A percentile compares a stretch with the other conserved stretches of the same genome.
phyloP scores from a whole-genome alignment of 345 rosid species.

The Linum trigynum region DNA sequence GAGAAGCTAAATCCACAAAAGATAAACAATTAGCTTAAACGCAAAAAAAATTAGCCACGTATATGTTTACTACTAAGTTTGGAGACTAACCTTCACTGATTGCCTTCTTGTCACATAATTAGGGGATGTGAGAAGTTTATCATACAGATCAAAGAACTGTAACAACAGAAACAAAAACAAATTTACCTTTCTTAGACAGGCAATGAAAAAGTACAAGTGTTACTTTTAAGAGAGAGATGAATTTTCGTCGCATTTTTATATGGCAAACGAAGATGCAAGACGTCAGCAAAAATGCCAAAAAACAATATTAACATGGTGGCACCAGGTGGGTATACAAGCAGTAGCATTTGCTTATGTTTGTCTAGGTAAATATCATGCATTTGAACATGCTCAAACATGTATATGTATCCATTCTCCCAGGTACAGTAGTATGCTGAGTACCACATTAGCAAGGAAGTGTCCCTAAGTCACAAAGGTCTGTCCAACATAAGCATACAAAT shows the following conservation, averaged over 20 bases:
- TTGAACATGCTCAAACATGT: too few relatives aligned
- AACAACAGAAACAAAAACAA: slow-evolving; percentile 14
- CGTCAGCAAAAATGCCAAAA: not conserved
- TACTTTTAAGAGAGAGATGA: not conserved
- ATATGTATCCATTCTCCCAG: too few relatives aligned
- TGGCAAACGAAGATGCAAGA: not conserved
- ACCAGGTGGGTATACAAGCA: too few relatives aligned
- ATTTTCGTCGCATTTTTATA: not conserved
- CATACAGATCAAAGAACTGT: slow-evolving; percentile 87
- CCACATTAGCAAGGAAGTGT: too few relatives aligned
- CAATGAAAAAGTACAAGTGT: not conserved
- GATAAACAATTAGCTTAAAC: slow-evolving; percentile 7
- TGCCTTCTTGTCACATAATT: slow-evolving; percentile 97
- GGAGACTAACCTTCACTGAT: slow-evolving; percentile 70
- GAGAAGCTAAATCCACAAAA: slow-evolving; percentile 57
- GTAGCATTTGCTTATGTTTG: too few relatives aligned
- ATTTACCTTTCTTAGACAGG: not conserved
- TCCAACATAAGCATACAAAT: too few relatives aligned
- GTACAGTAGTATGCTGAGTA: too few relatives aligned
- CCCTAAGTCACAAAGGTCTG: too few relatives aligned
- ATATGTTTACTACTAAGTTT: not conserved
- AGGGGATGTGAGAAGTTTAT: slow-evolving; percentile 70
- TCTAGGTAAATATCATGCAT: too few relatives aligned
- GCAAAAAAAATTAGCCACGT: slow-evolving; percentile 3
- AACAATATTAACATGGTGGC: too few relatives aligned